Base-by-base conservation (phyloP, 441 rosid species). In the Melastoma candidum region DNA sequence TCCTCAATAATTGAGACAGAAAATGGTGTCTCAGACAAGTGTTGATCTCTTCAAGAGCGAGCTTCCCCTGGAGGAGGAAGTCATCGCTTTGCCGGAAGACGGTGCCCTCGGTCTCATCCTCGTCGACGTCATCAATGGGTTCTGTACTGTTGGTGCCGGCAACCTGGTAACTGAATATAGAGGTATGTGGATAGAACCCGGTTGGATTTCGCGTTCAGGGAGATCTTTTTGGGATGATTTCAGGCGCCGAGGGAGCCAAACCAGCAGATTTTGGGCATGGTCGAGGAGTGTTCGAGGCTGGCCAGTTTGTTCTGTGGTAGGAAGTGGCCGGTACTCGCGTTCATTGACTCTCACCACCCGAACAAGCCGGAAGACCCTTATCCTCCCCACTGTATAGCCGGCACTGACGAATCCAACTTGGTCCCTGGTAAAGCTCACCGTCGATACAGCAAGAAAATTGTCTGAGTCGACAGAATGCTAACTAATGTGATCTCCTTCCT, bases 121-220 rank as follows among this genome's bases (percentile, higher is more conserved):
- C 25, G 71, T 66, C 48, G 74, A 66, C 44, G 59, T 70, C 53
- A 58, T 70, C 63, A 62, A 70, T 58, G 71, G 71, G 17, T 70
- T 66, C 61, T 70, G 74, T 53, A 70, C 74, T 12, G 71, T 66
- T 8, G 74, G 74, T 12, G 62, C 71, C 7, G 74, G 71, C 47
- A 70, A 51, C 47, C 55, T 70, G 61, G 74, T 65, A 32, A 8
- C 5, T 3, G 36, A 29, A 3, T 3, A 29, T 29, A 29, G 36
- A 29, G 3, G 7, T 6, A 3, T 29, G 7, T 3, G 36, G 7
- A 29, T 29, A 29, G 36, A 29, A 29, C 36, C 36, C 2, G 3
- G 41, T 32, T 32, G 6, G 22, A 32, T 32, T 4, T 32, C 7
- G 7, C 1, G 6, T 32, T 32, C 22, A 17, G 22, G 22, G 22